Evolutionary conservation across 129 eudicot genomes (phyloP).

Genomic region (Kitagawia praeruptora): DNA sequence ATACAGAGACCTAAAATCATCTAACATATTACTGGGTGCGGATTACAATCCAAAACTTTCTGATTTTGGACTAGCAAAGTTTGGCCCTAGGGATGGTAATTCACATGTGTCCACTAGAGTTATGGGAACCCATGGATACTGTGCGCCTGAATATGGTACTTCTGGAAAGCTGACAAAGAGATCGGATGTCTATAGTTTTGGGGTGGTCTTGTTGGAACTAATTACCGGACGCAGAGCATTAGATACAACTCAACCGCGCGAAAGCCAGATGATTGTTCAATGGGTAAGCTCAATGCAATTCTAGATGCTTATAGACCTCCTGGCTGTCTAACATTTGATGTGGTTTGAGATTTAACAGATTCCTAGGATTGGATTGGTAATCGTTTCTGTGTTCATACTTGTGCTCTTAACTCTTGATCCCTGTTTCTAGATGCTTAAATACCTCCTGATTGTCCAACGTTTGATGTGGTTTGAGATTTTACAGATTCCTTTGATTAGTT

Average conservation of each 20-base stretch:
- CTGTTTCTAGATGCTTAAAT: background rate
- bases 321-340: background rate
- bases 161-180: constrained; percentile 30
- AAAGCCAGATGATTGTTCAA: constrained; percentile 17
- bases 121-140: constrained; percentile 43
- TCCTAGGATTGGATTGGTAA: background rate
- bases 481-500: too few species aligned
- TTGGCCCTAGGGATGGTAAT: constrained; percentile 26
- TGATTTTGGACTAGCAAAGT: constrained; percentile 43
- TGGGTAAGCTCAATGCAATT: constrained; percentile 20
- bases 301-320: background rate
- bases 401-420: background rate
- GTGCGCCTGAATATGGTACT: constrained; percentile 37
- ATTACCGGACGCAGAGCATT: constrained; percentile 30
- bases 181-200: constrained; percentile 38
- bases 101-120: constrained; percentile 36
- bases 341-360: background rate
- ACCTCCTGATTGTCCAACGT: background rate
- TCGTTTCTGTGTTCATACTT: background rate
- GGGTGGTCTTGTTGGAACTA: constrained; percentile 43
- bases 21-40: constrained; percentile 33
- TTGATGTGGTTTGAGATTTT: background rate
- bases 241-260: constrained; percentile 5
- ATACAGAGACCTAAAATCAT: constrained; percentile 34
- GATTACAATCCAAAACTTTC: constrained; percentile 39